These are phyloP conservation scores for Colletotrichum sp. DNA, from an alignment of 2,329 filamentous ascomycete species.

Conservation along the genomic window DNA sequence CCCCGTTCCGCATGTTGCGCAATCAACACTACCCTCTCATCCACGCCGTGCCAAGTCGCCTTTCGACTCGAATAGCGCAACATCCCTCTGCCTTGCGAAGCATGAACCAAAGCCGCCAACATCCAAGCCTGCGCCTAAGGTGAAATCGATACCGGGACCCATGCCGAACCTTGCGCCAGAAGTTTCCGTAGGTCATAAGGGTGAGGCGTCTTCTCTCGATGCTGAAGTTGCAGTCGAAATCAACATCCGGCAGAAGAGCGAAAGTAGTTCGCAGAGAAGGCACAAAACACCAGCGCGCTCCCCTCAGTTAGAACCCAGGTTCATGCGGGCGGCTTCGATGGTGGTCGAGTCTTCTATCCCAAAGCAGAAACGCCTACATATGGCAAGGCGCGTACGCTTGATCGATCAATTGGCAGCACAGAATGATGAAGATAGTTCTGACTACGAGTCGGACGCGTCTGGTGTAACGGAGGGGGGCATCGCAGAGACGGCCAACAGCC, in stretches of 20 bases:
- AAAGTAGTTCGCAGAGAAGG: not conserved
- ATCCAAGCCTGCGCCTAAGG: not conserved
- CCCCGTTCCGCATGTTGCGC: not conserved
- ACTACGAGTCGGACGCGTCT: conserved; percentile 10
- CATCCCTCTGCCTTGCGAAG: not conserved
- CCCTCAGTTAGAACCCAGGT: not conserved
- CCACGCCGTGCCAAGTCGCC: not conserved
- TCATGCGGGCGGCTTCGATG: not conserved
- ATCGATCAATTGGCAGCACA: conserved; percentile 22
- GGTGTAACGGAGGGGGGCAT: not conserved
- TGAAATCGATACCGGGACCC: not conserved
- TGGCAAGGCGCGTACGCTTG: conserved; percentile 8
- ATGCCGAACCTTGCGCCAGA: not conserved
- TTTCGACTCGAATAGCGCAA: not conserved
- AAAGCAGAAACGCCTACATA: not conserved
- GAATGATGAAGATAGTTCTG: conserved; percentile 4
- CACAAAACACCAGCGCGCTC: not conserved
- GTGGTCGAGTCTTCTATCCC: not conserved
- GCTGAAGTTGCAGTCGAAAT: not conserved
- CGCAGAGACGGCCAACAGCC: not conserved
- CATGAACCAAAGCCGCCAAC: not conserved
- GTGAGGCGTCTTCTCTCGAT: not conserved
- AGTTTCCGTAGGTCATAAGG: not conserved
- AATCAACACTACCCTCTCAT: not conserved
- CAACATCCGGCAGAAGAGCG: not conserved